Evolutionary conservation across 2,329 filamentous ascomycete species (phyloP), one percentile per base, ranked within the genome.

Genomic region (Aspergillus ruber): DNA sequence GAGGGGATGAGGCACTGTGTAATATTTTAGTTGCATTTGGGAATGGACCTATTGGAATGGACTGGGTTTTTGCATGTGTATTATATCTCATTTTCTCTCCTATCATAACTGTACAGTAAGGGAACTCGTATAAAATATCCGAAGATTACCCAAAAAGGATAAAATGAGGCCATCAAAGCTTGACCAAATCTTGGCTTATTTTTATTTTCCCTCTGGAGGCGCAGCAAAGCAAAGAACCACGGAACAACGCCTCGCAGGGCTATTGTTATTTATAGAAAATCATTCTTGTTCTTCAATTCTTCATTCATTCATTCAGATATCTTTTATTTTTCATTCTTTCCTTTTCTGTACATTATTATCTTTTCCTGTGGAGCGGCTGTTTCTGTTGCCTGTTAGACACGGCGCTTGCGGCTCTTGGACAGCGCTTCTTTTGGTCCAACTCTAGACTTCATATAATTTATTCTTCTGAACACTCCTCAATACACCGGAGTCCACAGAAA

Each of bases 171-270:
- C 33, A 35, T 35, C 13, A 35, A 46, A 39, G 48, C 51, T 54
- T 54, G 44, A 43, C 35, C 40, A 50, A 55, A 54, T 51, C 53
- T 54, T 55, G 45, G 51, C 49, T 18, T 33, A 25, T 46, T 21
- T 1, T 21, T 12, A 27, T 29, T 29, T 29, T 29, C 12, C 25
- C 10, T 29, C 25, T 4, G 10, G 25, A 29, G 25, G 25, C 25
- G 25, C 25, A 29, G 25, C 21, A 21, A 21, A 21, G 21, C 25
- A 12, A 29, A 29, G 25, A 29, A 29, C 25, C 8, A 29, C 25
- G 25, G 33, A 17, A 35, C n/a, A 35, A 35, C 33, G 33, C 33
- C 33, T 35, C 33, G 33, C 33, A n/a, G n/a, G n/a, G 6, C 17
- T 39, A 18, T 8, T 12, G 3, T 39, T 39, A 39, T 39, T 39